Percentiles rank a stretch among this genome's conserved stretches.
Conservation (phyloP, 2,329 filamentous ascomycete genomes). For the Mariannaea sp. region DNA sequence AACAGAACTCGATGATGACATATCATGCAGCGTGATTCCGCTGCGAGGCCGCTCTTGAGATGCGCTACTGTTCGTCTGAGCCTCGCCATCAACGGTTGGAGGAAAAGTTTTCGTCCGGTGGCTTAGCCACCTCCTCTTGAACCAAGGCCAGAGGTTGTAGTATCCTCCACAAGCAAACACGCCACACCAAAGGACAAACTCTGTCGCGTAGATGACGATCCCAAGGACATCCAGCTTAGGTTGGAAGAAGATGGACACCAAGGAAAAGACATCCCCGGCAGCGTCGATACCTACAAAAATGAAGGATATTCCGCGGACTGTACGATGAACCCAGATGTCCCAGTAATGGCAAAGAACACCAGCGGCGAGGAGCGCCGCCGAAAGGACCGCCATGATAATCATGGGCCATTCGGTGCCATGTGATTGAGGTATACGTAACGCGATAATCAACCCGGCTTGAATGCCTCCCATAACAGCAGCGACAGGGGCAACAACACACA, state of each 20-base stretch:
- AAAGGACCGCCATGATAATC: constrained; percentile 69
- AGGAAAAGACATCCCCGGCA: constrained; percentile 68
- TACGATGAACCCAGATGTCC: constrained; percentile 69
- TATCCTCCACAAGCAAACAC: constrained; percentile 68
- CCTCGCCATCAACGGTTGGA: not conserved
- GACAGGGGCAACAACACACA: constrained; percentile 55
- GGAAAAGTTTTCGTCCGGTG: not conserved
- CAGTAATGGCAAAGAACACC: constrained; percentile 72
- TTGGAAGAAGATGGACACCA: constrained; percentile 68
- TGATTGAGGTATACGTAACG: constrained; percentile 40
- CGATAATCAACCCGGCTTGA: constrained; percentile 64
- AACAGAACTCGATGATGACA: constrained; percentile 66
- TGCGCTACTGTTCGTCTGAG: not conserved
- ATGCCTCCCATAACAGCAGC: constrained; percentile 62
- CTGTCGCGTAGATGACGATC: constrained; percentile 68
- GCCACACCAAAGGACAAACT: constrained; percentile 69
- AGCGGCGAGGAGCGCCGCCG: constrained; percentile 64
- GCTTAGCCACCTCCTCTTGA: not conserved
- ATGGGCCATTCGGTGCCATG: constrained; percentile 21
- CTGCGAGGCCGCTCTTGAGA: not conserved
- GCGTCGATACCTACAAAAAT: constrained; percentile 74
- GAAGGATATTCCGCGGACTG: constrained; percentile 73
- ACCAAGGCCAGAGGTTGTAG: constrained; percentile 65
- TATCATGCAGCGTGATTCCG: constrained; percentile 49
- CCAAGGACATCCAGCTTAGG: constrained; percentile 62